Conservation (phyloP, 805 yeast species). For the Zygoascus bituminiphila region DNA sequence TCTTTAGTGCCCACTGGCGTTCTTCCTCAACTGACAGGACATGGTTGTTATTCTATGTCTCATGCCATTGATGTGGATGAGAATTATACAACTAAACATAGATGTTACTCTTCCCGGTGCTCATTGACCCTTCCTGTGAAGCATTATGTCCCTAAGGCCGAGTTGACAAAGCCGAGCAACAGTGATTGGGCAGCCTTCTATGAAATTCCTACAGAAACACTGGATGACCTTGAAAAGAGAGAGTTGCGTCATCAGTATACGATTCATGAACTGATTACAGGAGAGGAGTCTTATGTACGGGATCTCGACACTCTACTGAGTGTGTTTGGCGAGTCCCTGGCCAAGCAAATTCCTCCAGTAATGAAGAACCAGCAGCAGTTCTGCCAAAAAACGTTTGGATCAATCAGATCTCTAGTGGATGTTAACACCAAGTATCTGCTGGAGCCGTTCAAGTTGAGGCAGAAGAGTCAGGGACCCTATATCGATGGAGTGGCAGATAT, state of each 20-base stretch:
- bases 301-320: conserved; percentile 58
- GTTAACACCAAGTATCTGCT: conserved; percentile 48
- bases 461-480: conserved; percentile 57
- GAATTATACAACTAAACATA: conserved; percentile 3
- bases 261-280: conserved; percentile 62
- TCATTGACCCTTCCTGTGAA: conserved; percentile 17
- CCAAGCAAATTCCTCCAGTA: conserved; percentile 33
- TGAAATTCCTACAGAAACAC: conserved; percentile 18
- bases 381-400: conserved; percentile 47
- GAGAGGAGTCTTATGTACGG: conserved; percentile 62
- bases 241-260: conserved; percentile 64
- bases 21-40: conserved; percentile 26
- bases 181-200: conserved; percentile 25
- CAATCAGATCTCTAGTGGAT: conserved; percentile 47
- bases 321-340: conserved; percentile 42
- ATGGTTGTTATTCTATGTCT: conserved; percentile 27
- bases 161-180: conserved; percentile 13
- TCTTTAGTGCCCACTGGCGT: conserved; percentile 24
- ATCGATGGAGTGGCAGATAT: conserved; percentile 56
- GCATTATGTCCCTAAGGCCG: conserved; percentile 5
- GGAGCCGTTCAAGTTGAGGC: conserved; percentile 48
- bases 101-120: conserved; percentile 27
- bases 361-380: conserved; percentile 48
- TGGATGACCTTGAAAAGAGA: conserved; percentile 19
- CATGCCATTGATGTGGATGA: conserved; percentile 11